These are phyloP conservation scores for Cryptococcus sp. DNA, from an alignment of 1,284 basidiomycete species.

Conservation along the genomic window DNA sequence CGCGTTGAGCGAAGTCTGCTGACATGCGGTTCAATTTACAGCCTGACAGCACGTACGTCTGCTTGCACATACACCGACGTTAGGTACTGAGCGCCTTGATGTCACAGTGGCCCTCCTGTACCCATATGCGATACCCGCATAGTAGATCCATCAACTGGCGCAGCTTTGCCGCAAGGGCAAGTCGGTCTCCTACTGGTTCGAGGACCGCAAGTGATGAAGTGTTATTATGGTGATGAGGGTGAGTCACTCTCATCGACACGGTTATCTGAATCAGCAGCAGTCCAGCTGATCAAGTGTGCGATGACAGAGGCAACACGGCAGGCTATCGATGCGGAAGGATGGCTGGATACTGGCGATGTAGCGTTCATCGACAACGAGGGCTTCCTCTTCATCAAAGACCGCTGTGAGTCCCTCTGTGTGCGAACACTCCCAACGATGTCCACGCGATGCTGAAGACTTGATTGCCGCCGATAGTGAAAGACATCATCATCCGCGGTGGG, in stretches of 20 bases:
- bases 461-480: conserved; percentile 31
- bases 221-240: conserved; percentile 44
- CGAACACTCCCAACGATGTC: background rate
- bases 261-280: background rate
- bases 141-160: conserved; percentile 33
- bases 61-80: conserved; percentile 2
- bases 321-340: conserved; percentile 41
- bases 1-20: too few species aligned
- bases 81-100: conserved; percentile 2
- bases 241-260: conserved; percentile 7
- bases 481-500: conserved; percentile 50
- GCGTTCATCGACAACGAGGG: conserved; percentile 42
- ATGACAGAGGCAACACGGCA: conserved; percentile 33
- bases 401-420: conserved; percentile 26
- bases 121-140: conserved; percentile 42
- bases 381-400: conserved; percentile 44
- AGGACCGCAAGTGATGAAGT: conserved; percentile 48
- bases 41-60: conserved; percentile 39
- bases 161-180: conserved; percentile 23
- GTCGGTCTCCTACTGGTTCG: conserved; percentile 38
- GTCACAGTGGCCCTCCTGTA: conserved; percentile 34
- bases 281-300: background rate
- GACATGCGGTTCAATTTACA: conserved; percentile 4
- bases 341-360: conserved; percentile 49
- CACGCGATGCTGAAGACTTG: background rate